phyloP scores from a whole-genome alignment of 2,329 filamentous ascomycete species.

The Tolypocladium album region DNA sequence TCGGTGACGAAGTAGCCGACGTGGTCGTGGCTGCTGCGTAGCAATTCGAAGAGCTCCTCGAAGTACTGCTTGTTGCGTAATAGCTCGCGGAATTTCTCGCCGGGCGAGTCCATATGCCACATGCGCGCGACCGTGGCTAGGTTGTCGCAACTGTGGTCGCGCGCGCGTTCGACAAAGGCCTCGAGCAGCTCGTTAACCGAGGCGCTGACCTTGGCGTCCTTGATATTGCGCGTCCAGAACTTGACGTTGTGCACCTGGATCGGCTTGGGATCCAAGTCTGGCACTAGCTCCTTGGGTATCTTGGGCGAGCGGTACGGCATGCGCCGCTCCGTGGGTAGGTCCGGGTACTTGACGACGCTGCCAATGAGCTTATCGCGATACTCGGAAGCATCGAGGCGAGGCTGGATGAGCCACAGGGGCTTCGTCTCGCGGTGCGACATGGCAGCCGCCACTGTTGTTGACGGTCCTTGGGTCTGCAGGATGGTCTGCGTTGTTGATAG shows the following conservation, averaged over 20 bases:
- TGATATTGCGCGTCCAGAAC: slow-evolving; percentile 16
- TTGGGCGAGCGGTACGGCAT: slow-evolving; percentile 12
- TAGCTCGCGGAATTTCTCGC: slow-evolving; percentile 17
- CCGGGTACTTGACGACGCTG: slow-evolving; percentile 17
- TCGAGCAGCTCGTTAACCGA: slow-evolving; percentile 15
- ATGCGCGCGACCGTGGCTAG: slow-evolving; percentile 15
- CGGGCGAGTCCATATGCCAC: slow-evolving; percentile 19
- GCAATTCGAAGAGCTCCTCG: slow-evolving; percentile 15
- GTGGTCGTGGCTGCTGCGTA: slow-evolving; percentile 11
- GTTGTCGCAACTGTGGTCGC: slow-evolving; percentile 8
- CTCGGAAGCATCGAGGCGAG: slow-evolving; percentile 14
- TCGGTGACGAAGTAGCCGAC: slow-evolving; percentile 17
- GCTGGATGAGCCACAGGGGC: slow-evolving; percentile 17
- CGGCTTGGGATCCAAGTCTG: slow-evolving; percentile 15
- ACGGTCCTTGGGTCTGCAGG: neutral
- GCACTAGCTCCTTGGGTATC: slow-evolving; percentile 12
- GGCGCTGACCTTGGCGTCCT: slow-evolving; percentile 12
- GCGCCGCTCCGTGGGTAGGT: slow-evolving; percentile 14
- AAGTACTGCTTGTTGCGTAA: slow-evolving; percentile 14
- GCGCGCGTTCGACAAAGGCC: slow-evolving; percentile 13
- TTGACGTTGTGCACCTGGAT: slow-evolving; percentile 15
- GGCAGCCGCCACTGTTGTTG: neutral
- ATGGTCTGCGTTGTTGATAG: too few species aligned
- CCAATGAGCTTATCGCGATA: slow-evolving; percentile 18
- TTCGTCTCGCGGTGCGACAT: slow-evolving; percentile 8